Conservation (phyloP, 768 basidiomycete genomes). For the Psilocybe sp. region DNA sequence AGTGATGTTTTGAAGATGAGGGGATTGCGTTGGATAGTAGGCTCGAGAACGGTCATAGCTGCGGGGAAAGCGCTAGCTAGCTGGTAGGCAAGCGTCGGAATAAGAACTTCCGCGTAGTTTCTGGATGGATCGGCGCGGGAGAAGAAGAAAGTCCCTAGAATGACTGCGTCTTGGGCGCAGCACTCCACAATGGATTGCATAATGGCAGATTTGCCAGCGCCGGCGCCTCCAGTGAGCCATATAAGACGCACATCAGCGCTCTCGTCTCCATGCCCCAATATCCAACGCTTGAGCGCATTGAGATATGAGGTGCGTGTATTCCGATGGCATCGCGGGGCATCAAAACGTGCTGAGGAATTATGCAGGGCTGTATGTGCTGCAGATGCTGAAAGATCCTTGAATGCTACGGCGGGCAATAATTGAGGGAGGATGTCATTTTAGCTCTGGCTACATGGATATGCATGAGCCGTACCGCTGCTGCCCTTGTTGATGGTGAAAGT, state of each 20-base stretch:
- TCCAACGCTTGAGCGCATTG: no score
- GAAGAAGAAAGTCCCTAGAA: slow-evolving; percentile 32
- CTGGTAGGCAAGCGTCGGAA: slow-evolving; percentile 28
- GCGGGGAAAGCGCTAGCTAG: slow-evolving; percentile 11
- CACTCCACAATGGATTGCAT: slow-evolving; percentile 19
- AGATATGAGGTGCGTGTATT: no score
- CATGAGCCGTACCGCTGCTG: no score
- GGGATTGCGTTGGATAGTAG: slow-evolving; percentile 1
- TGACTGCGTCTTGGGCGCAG: slow-evolving; percentile 9
- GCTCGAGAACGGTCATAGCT: slow-evolving; percentile 2
- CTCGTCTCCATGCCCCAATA: no score
- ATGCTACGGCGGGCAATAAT: background rate
- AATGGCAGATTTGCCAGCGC: slow-evolving; percentile 20
- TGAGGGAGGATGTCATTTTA: background rate
- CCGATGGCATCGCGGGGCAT: no score
- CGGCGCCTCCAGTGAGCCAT: slow-evolving; percentile 19
- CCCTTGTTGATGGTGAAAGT: no score
- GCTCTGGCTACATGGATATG: no score
- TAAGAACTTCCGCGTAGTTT: slow-evolving; percentile 19
- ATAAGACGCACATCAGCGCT: background rate
- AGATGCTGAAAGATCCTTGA: no score
- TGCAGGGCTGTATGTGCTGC: no score
- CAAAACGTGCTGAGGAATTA: no score
- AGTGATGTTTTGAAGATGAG: no score
- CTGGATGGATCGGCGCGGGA: slow-evolving; percentile 23